phyloP scores from a whole-genome alignment of 2,329 filamentous ascomycete genomes.

The Trichoderma cornu-damae region DNA sequence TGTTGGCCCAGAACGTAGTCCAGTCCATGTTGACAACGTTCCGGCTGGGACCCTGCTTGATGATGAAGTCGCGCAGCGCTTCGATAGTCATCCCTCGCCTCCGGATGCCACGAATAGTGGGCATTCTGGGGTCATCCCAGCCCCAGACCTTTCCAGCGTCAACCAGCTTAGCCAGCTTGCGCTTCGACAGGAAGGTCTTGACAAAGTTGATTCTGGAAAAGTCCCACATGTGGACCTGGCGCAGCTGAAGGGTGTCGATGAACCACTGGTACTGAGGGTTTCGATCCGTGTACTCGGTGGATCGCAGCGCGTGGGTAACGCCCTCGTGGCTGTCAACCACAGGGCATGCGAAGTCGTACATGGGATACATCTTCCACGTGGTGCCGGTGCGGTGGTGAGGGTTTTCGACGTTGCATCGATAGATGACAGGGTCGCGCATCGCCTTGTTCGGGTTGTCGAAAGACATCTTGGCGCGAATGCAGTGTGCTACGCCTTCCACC shows the following conservation, averaged over 20 bases:
- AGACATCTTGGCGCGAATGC: slow-evolving; percentile 91
- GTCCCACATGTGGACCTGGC: slow-evolving; percentile 78
- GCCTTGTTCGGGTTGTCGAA: slow-evolving; percentile 91
- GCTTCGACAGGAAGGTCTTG: slow-evolving; percentile 76
- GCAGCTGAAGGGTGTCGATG: slow-evolving; percentile 65
- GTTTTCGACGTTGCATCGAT: slow-evolving; percentile 71
- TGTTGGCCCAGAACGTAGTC: slow-evolving; percentile 66
- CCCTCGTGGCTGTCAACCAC: slow-evolving; percentile 77
- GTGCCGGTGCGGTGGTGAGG: slow-evolving; percentile 72
- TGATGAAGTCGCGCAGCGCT: slow-evolving; percentile 75
- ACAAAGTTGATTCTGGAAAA: slow-evolving; percentile 83
- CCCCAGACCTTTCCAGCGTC: slow-evolving; percentile 71
- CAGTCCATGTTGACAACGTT: slow-evolving; percentile 83
- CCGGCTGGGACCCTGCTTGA: slow-evolving; percentile 77
- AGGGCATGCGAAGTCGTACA: slow-evolving; percentile 81
- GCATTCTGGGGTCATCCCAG: slow-evolving; percentile 85
- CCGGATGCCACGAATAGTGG: slow-evolving; percentile 73
- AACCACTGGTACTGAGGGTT: slow-evolving; percentile 88
- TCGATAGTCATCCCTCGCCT: slow-evolving; percentile 74
- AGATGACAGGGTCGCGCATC: slow-evolving; percentile 94
- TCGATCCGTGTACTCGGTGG: slow-evolving; percentile 82
- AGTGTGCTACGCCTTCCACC: slow-evolving; percentile 75
- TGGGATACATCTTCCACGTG: slow-evolving; percentile 81
- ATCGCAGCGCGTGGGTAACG: slow-evolving; percentile 76
- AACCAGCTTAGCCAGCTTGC: slow-evolving; percentile 79